Evolutionary conservation across 2,329 filamentous ascomycete genomes (phyloP).

Genomic region (Sporothrix globosa): DNA sequence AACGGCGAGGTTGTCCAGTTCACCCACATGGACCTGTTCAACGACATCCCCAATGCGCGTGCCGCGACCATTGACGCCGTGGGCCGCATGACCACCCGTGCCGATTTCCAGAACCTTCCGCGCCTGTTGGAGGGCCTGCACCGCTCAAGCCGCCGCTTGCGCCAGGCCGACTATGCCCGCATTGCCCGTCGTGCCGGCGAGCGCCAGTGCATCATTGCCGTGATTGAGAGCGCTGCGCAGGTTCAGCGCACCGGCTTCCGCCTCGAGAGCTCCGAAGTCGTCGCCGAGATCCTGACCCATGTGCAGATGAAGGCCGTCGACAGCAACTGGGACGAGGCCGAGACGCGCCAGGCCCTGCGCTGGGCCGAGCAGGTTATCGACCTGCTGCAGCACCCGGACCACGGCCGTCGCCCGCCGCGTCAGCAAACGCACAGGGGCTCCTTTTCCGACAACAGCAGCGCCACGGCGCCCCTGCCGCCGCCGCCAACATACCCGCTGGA

Average conservation of each 20-base stretch:
- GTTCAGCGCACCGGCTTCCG: conserved; percentile 52
- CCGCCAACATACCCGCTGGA: conserved; percentile 41
- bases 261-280: conserved; percentile 49
- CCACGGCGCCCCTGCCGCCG: conserved; percentile 29
- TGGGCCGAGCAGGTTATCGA: conserved; percentile 56
- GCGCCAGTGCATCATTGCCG: conserved; percentile 48
- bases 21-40: conserved; percentile 50
- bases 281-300: conserved; percentile 47
- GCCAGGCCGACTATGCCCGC: conserved; percentile 43
- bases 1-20: conserved; percentile 60
- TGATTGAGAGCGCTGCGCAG: conserved; percentile 57
- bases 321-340: conserved; percentile 42
- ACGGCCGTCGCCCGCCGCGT: conserved; percentile 39
- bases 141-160: conserved; percentile 47
- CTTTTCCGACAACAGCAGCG: not conserved
- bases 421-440: conserved; percentile 23
- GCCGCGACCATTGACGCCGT: conserved; percentile 47
- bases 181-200: conserved; percentile 49
- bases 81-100: conserved; percentile 50
- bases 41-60: conserved; percentile 50
- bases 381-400: conserved; percentile 51
- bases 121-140: conserved; percentile 56
- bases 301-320: conserved; percentile 50
- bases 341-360: conserved; percentile 50
- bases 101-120: conserved; percentile 58